Conservation (phyloP, 106 monocot species). For the Hemerocallis citrina region DNA sequence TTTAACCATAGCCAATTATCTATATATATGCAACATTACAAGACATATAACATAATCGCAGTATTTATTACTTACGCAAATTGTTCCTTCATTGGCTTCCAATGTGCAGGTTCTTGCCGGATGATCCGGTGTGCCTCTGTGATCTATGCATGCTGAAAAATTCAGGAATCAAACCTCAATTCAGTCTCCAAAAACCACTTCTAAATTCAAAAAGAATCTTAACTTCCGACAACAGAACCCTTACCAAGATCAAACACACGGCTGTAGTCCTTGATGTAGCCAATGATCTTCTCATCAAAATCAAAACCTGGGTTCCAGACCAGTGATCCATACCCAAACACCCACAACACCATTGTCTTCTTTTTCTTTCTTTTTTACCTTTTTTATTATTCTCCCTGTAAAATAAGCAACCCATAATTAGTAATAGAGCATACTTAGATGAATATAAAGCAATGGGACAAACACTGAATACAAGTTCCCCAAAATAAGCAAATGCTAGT, state of each 20-base stretch:
- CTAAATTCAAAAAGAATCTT: not conserved
- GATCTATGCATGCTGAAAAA: slow-evolving; percentile 85
- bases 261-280: slow-evolving; percentile 66
- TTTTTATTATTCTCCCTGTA: not conserved
- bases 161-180: not conserved
- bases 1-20: too few species aligned
- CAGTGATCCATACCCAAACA: slow-evolving; percentile 77
- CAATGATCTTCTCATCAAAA: slow-evolving; percentile 70
- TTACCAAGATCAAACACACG: slow-evolving; percentile 77
- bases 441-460: too few species aligned
- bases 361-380: not conserved
- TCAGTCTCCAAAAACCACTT: not conserved
- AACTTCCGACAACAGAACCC: not conserved
- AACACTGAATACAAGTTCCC: not conserved
- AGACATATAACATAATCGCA: too few species aligned
- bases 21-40: too few species aligned
- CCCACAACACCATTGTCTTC: slow-evolving; percentile 71
- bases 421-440: too few species aligned
- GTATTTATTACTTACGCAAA: slow-evolving; percentile 92
- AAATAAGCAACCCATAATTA: not conserved
- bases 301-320: slow-evolving; percentile 85
- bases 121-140: slow-evolving; percentile 87
- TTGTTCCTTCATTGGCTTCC: slow-evolving; percentile 59
- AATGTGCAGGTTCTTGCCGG: slow-evolving; percentile 95
- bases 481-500: not conserved